Evolutionary conservation across 1,139 yeast genomes (phyloP).

Genomic region (Zygoascus sp.): DNA sequence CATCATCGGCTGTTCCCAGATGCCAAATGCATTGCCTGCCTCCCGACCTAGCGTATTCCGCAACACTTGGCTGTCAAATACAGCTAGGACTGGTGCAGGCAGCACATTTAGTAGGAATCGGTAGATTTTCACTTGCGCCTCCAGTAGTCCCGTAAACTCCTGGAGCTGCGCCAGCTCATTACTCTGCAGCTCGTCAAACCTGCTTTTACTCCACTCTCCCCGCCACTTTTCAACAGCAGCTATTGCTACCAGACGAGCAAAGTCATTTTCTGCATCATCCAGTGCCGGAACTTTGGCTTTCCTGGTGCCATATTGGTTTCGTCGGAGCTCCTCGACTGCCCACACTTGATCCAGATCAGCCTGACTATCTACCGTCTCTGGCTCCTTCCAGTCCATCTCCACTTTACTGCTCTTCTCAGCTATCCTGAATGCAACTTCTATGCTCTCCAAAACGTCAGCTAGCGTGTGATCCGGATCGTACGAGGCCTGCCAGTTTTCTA

Average conservation of each 20-base stretch:
- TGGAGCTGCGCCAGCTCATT: constrained; percentile 49
- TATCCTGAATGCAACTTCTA: constrained; percentile 24
- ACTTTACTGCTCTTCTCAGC: neutral
- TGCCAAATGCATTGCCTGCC: constrained; percentile 71
- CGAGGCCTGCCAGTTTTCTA: constrained; percentile 33
- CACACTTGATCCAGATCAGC: constrained; percentile 2
- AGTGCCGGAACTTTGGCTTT: constrained; percentile 26
- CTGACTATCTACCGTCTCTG: neutral
- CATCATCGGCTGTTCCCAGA: constrained; percentile 51
- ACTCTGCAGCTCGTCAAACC: constrained; percentile 50
- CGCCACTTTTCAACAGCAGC: constrained; percentile 24
- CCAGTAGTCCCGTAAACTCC: constrained; percentile 48
- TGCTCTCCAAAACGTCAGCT: constrained; percentile 31
- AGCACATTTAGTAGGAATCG: constrained; percentile 46
- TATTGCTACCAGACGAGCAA: constrained; percentile 38
- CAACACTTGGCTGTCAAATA: constrained; percentile 41
- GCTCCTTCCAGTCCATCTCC: neutral
- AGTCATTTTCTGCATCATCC: constrained; percentile 40
- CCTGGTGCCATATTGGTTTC: constrained; percentile 23
- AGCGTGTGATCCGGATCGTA: constrained; percentile 33
- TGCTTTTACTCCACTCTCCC: constrained; percentile 6
- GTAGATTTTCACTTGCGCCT: constrained; percentile 49
- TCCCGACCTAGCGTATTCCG: constrained; percentile 56
- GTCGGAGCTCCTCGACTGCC: constrained; percentile 19
- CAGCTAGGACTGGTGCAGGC: constrained; percentile 38